phyloP scores from a whole-genome alignment of 2,329 filamentous ascomycete species.

The Hortaea sp. region DNA sequence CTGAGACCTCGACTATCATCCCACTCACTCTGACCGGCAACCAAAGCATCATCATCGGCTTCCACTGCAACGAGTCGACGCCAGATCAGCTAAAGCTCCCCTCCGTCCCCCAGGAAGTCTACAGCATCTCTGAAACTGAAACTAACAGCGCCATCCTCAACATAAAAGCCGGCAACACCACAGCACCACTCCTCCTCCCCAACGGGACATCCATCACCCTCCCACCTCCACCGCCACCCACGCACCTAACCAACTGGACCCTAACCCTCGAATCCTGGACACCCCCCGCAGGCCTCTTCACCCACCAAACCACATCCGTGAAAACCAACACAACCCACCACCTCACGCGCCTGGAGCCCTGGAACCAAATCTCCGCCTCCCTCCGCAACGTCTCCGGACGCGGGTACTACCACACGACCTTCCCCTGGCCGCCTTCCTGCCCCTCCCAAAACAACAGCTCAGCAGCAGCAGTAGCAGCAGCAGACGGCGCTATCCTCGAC shows the following conservation, averaged over 20 bases:
- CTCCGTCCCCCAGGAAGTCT: too few species aligned
- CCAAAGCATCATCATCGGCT: slow-evolving; percentile 32
- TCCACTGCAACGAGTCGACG: slow-evolving; percentile 13
- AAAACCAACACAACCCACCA: neutral
- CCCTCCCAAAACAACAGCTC: slow-evolving; percentile 3
- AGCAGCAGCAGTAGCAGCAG: neutral
- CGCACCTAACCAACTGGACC: neutral
- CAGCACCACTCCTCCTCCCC: too few species aligned
- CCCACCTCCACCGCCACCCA: too few species aligned
- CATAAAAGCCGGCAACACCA: too few species aligned
- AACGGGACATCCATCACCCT: too few species aligned
- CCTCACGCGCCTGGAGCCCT: neutral
- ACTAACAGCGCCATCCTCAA: too few species aligned
- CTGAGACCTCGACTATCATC: slow-evolving; percentile 21
- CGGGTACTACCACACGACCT: slow-evolving; percentile 27
- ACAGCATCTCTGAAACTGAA: too few species aligned
- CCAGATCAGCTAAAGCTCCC: too few species aligned
- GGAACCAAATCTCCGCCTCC: neutral
- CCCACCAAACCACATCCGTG: neutral
- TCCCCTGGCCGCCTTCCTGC: slow-evolving; percentile 10
- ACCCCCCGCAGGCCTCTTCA: neutral
- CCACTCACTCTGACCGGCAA: slow-evolving; percentile 29
- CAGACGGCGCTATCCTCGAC: slow-evolving; percentile 13
- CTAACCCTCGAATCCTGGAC: neutral
- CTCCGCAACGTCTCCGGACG: slow-evolving; percentile 25